Conservation (phyloP, 2,329 filamentous ascomycete genomes). For the Colletotrichum sp. region DNA sequence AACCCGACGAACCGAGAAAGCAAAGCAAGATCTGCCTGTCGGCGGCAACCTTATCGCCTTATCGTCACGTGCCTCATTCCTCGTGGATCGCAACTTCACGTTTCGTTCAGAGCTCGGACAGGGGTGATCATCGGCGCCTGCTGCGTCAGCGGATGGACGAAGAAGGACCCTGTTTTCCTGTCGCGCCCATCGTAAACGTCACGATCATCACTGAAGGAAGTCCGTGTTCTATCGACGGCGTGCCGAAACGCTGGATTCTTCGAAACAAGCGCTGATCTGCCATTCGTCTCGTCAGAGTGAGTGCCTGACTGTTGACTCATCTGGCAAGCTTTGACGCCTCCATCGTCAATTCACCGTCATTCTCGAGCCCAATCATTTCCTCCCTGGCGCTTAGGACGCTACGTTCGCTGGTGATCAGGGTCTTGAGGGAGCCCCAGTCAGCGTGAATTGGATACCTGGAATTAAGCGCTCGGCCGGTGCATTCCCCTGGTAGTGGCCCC, state of each 20-base stretch:
- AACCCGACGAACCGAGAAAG: neutral
- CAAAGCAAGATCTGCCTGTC: neutral
- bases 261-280: neutral
- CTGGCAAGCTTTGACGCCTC: neutral
- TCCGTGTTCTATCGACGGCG: neutral
- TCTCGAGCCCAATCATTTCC: neutral
- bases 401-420: neutral
- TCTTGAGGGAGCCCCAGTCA: neutral
- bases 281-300: neutral
- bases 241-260: neutral
- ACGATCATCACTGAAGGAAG: neutral
- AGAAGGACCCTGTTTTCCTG: neutral
- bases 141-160: neutral
- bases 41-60: neutral
- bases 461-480: neutral
- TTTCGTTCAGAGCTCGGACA: neutral
- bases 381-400: neutral
- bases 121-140: neutral
- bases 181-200: neutral
- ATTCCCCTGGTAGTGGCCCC: neutral
- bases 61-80: neutral
- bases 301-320: constrained; percentile 1
- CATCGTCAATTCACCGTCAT: neutral
- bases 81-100: neutral
- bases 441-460: neutral